phyloP scores from a whole-genome alignment of 2,329 filamentous ascomycete species.

The Cordyceps farinosa region DNA sequence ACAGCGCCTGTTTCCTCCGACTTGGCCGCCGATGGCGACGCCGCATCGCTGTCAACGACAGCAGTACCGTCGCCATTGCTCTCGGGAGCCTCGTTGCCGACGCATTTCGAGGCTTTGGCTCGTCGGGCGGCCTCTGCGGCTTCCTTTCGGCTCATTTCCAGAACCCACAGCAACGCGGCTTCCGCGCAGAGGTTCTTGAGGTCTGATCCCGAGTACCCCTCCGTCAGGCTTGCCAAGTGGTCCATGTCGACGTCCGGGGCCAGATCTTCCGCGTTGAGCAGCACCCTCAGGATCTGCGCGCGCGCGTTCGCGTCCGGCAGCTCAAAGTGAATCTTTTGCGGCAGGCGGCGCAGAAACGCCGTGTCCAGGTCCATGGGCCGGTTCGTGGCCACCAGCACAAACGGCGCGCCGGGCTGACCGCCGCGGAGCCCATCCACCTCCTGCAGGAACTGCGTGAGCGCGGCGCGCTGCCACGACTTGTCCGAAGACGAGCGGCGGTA shows the following conservation, averaged over 20 bases:
- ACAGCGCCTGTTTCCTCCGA: too few relatives aligned
- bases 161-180: neutral
- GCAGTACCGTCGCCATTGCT: too few relatives aligned
- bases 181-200: constrained; percentile 46
- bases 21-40: too few relatives aligned
- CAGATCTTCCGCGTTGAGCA: constrained; percentile 42
- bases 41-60: too few relatives aligned
- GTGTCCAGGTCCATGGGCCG: constrained; percentile 33
- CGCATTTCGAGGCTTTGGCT: too few relatives aligned
- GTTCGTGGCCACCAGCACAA: constrained; percentile 30
- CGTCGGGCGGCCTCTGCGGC: neutral
- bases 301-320: constrained; percentile 44
- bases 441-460: constrained; percentile 28
- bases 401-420: constrained; percentile 18
- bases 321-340: constrained; percentile 45
- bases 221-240: constrained; percentile 41
- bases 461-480: constrained; percentile 1
- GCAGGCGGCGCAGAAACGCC: constrained; percentile 48
- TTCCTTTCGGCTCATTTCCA: neutral
- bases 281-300: constrained; percentile 44
- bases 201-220: constrained; percentile 49
- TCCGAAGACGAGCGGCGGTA: constrained; percentile 17
- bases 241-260: constrained; percentile 39
- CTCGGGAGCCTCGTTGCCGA: neutral
- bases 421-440: constrained; percentile 27